A percentile compares a stretch with the other conserved stretches of the same genome.
These are phyloP conservation scores for Sarocladium strictum DNA, from an alignment of 2,329 filamentous ascomycete species.

Conservation along the genomic window DNA sequence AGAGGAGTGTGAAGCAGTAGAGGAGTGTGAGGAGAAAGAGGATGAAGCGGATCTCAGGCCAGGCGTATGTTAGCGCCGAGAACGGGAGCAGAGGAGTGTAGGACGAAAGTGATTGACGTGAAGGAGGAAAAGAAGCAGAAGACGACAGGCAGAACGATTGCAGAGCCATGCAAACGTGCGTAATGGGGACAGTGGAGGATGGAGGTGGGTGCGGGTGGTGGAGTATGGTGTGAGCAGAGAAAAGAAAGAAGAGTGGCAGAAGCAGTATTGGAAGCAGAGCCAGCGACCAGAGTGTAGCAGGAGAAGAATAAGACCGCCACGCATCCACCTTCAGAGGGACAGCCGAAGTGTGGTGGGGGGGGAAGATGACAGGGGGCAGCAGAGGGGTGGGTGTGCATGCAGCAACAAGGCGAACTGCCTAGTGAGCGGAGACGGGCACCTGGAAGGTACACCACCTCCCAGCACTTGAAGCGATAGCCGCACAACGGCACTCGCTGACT, in stretches of 20 bases:
- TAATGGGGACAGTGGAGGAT: not conserved
- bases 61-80: constrained; percentile 7
- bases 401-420: too few relatives aligned
- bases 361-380: not conserved
- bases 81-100: not conserved
- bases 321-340: constrained; percentile 7
- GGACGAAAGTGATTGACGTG: not conserved
- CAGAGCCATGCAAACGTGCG: constrained; percentile 6
- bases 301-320: too few relatives aligned
- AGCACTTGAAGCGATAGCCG: too few relatives aligned
- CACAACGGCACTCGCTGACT: too few relatives aligned
- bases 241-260: constrained; percentile 7
- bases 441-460: not conserved
- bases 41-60: constrained; percentile 4
- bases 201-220: not conserved
- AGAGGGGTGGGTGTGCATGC: not conserved
- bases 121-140: not conserved
- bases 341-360: constrained; percentile 8
- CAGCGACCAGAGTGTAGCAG: not conserved
- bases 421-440: too few relatives aligned
- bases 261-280: not conserved
- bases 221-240: too few relatives aligned
- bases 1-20: not conserved
- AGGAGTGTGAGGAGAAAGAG: not conserved
- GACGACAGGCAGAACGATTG: constrained; percentile 2